phyloP scores from a whole-genome alignment of 2,329 filamentous ascomycete species.

The Pyrenophora seminiperda region DNA sequence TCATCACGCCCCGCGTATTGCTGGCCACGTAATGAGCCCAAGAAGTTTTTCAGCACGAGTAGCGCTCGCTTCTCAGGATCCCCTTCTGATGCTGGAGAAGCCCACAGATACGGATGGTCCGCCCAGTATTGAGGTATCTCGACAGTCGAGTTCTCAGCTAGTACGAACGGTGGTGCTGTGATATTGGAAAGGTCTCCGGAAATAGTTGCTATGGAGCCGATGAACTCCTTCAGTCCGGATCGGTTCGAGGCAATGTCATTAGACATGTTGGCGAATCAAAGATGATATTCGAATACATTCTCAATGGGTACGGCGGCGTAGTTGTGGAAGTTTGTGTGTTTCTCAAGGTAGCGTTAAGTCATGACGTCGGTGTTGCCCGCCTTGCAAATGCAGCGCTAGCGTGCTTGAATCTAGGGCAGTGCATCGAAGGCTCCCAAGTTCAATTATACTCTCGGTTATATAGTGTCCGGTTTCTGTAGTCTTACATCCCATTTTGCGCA shows the following conservation, averaged over 20 bases:
- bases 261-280: slow-evolving; percentile 15
- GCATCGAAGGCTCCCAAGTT: slow-evolving; percentile 2
- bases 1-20: slow-evolving; percentile 54
- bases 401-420: slow-evolving; percentile 4
- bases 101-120: slow-evolving; percentile 53
- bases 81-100: slow-evolving; percentile 50
- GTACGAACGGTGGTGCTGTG: slow-evolving; percentile 54
- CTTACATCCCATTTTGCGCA: too few relatives aligned
- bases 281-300: background rate
- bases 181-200: slow-evolving; percentile 55
- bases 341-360: slow-evolving; percentile 9
- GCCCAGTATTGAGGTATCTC: slow-evolving; percentile 56
- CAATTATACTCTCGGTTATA: background rate
- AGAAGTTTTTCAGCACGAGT: slow-evolving; percentile 57
- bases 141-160: slow-evolving; percentile 53
- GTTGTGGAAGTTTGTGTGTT: slow-evolving; percentile 1
- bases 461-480: too few relatives aligned
- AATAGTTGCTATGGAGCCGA: slow-evolving; percentile 52
- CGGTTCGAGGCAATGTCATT: slow-evolving; percentile 35
- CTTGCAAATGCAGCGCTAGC: background rate
- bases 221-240: slow-evolving; percentile 41
- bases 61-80: slow-evolving; percentile 51
- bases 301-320: background rate
- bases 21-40: slow-evolving; percentile 54
- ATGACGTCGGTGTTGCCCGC: slow-evolving; percentile 10